These are phyloP conservation scores for Tricholoma bakamatsutake DNA, from an alignment of 768 basidiomycete genomes.

Conservation along the genomic window DNA sequence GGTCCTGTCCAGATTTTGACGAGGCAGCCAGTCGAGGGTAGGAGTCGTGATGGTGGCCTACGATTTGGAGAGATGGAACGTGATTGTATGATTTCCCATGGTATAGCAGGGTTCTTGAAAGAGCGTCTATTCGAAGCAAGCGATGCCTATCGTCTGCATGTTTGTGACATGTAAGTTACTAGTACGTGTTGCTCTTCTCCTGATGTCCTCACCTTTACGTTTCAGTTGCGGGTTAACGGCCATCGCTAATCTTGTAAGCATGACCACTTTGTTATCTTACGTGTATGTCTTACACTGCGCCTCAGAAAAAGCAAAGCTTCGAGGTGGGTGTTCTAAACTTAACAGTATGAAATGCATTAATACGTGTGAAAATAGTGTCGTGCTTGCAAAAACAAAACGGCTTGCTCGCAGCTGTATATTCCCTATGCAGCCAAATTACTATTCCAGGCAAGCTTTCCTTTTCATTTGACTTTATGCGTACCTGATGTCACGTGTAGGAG, in stretches of 20 bases:
- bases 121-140: conserved; percentile 94
- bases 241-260: conserved; percentile 86
- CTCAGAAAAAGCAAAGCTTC: conserved; percentile 94
- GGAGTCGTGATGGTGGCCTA: conserved; percentile 96
- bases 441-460: conserved; percentile 66
- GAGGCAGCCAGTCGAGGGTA: conserved; percentile 95
- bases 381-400: conserved; percentile 95
- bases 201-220: conserved; percentile 9
- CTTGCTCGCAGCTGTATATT: conserved; percentile 85
- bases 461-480: neutral
- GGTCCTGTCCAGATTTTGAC: conserved; percentile 98
- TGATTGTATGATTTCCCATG: conserved; percentile 99
- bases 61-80: conserved; percentile 99
- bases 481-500: conserved; percentile 44
- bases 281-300: conserved; percentile 1
- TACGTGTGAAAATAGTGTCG: conserved; percentile 52
- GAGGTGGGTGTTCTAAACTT: conserved; percentile 42
- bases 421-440: conserved; percentile 96
- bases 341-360: neutral
- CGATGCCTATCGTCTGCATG: conserved; percentile 90
- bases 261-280: neutral
- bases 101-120: conserved; percentile 96
- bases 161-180: conserved; percentile 85
- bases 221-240: conserved; percentile 89
- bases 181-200: neutral